Evolutionary conservation across 2,329 filamentous ascomycete genomes (phyloP).

Genomic region (Furcasterigmium furcatum): DNA sequence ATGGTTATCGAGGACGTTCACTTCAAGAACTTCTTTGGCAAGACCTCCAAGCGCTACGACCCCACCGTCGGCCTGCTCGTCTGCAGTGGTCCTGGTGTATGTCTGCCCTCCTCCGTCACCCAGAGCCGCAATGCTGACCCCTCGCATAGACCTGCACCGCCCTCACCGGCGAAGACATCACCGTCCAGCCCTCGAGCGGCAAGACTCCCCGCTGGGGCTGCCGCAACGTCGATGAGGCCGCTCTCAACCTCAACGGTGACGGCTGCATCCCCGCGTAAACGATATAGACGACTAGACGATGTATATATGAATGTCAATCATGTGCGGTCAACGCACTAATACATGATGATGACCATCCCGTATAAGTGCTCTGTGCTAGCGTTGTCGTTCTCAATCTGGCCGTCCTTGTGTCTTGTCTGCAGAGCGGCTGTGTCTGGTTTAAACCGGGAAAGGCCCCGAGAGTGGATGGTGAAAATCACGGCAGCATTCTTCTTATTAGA

Average conservation of each 20-base stretch:
- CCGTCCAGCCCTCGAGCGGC: slow-evolving; percentile 43
- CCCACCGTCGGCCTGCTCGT: slow-evolving; percentile 22
- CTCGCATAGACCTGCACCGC: slow-evolving; percentile 29
- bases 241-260: slow-evolving; percentile 7
- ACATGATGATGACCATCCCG: not conserved
- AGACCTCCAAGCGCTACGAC: slow-evolving; percentile 21
- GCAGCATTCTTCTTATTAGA: too few species aligned
- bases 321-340: not conserved
- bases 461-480: too few species aligned
- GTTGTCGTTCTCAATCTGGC: too few species aligned
- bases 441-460: too few species aligned
- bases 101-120: not conserved
- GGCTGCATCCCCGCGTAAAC: slow-evolving; percentile 2
- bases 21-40: slow-evolving; percentile 23
- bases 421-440: too few species aligned
- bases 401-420: too few species aligned
- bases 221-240: slow-evolving; percentile 28
- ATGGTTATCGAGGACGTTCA: slow-evolving; percentile 21
- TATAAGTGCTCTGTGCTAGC: too few species aligned
- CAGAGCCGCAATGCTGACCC: not conserved
- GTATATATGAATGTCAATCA: too few species aligned
- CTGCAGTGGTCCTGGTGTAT: slow-evolving; percentile 23
- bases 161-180: slow-evolving; percentile 43
- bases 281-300: not conserved
- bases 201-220: slow-evolving; percentile 37